These are phyloP conservation scores for Collybia nuda DNA, from an alignment of 768 basidiomycete genomes.

Conservation along the genomic window DNA sequence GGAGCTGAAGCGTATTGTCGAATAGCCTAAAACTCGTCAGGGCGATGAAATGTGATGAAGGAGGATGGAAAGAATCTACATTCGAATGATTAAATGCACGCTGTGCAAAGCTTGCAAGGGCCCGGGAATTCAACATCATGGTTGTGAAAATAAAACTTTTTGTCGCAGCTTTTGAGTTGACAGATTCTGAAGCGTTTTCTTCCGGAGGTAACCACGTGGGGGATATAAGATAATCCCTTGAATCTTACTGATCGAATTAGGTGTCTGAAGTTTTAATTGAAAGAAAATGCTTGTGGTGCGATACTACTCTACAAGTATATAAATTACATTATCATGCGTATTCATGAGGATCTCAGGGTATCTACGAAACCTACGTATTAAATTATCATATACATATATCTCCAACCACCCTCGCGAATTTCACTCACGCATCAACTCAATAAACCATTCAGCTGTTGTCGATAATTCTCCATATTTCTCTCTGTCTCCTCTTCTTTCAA, in stretches of 20 bases:
- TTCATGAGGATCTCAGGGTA: too few relatives aligned
- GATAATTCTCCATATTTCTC: constrained; percentile 87
- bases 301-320: constrained; percentile 9
- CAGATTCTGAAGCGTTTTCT: constrained; percentile 13
- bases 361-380: background rate
- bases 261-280: too few relatives aligned
- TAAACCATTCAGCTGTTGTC: constrained; percentile 84
- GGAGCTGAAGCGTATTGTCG: constrained; percentile 75
- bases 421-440: constrained; percentile 50
- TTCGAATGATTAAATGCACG: constrained; percentile 46
- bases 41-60: background rate
- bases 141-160: constrained; percentile 17
- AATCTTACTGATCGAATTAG: too few relatives aligned
- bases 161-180: background rate
- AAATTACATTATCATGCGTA: background rate
- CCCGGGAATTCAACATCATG: constrained; percentile 59
- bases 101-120: constrained; percentile 55
- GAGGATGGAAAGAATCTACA: constrained; percentile 32
- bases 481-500: constrained; percentile 82
- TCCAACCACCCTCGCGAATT: constrained; percentile 3
- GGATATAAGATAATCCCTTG: constrained; percentile 7
- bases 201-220: constrained; percentile 18
- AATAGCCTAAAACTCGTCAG: constrained; percentile 15
- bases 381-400: constrained; percentile 10
- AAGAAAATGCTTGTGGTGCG: too few relatives aligned